Conservation (phyloP, 305 asterid genomes). For the Euphrasia arctica region DNA sequence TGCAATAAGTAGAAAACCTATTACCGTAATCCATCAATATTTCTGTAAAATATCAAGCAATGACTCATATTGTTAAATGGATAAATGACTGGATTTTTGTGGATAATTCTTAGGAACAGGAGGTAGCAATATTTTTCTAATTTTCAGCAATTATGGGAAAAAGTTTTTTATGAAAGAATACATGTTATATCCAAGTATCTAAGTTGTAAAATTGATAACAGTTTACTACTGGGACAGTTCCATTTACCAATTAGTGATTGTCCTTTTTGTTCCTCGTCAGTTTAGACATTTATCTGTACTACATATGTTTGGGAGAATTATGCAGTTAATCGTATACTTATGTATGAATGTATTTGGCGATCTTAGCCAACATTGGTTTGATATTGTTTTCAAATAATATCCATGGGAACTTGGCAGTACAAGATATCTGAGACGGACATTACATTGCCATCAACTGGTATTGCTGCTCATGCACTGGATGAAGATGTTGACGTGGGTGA, state of each 20-base stretch:
- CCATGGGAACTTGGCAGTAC: constrained; percentile 38
- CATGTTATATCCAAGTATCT: too few relatives aligned
- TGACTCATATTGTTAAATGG: not conserved
- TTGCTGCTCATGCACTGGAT: constrained; percentile 80
- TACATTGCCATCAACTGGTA: constrained; percentile 65
- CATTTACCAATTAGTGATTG: too few relatives aligned
- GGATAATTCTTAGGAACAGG: not conserved
- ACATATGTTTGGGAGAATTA: too few relatives aligned
- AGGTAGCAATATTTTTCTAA: not conserved
- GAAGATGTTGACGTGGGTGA: constrained; percentile 64
- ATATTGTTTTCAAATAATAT: constrained; percentile 1
- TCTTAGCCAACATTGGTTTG: constrained; percentile 1
- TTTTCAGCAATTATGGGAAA: not conserved
- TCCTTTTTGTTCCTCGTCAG: too few relatives aligned
- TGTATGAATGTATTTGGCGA: not conserved
- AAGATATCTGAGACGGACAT: constrained; percentile 43
- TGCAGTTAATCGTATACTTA: constrained; percentile 9
- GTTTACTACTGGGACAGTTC: too few relatives aligned
- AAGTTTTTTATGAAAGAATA: too few relatives aligned
- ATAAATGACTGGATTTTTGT: not conserved
- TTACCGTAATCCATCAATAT: not conserved
- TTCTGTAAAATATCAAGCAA: constrained; percentile 4
- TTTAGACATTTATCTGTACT: too few relatives aligned
- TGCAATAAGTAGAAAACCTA: constrained; percentile 9
- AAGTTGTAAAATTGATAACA: too few relatives aligned